phyloP scores from a whole-genome alignment of 768 basidiomycete genomes.

The Auricularia sp. region DNA sequence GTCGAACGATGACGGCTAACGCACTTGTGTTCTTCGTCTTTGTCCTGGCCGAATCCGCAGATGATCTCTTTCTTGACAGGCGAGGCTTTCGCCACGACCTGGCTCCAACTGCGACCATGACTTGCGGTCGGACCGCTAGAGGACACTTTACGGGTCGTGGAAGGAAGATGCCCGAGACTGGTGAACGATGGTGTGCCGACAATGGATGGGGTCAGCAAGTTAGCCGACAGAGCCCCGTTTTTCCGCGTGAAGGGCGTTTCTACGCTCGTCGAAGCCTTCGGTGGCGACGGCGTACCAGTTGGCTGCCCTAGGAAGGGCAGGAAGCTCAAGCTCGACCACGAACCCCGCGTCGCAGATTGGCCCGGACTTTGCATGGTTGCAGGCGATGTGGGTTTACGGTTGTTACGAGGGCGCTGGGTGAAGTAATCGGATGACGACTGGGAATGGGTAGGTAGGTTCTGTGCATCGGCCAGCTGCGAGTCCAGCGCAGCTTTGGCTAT shows the following conservation, averaged over 20 bases:
- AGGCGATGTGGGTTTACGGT: constrained; percentile 4
- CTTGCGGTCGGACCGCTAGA: background rate
- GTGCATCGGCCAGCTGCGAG: too few species aligned
- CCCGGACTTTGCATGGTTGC: background rate
- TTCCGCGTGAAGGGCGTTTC: background rate
- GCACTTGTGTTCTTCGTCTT: constrained; percentile 14
- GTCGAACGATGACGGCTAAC: background rate
- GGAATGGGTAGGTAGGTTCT: too few species aligned
- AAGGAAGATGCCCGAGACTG: background rate
- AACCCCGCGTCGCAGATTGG: constrained; percentile 38
- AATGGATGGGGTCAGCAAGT: background rate
- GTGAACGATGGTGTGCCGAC: background rate
- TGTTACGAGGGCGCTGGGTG: background rate
- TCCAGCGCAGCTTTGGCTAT: too few species aligned
- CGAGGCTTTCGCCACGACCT: background rate
- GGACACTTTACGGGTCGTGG: background rate
- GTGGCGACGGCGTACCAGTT: background rate
- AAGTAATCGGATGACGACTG: background rate
- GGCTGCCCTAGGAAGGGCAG: background rate
- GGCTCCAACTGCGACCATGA: background rate
- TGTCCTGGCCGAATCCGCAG: background rate
- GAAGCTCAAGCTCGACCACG: constrained; percentile 48
- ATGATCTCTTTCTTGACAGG: constrained; percentile 5
- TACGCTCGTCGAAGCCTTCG: background rate
- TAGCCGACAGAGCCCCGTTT: background rate